These are phyloP conservation scores for Fusarium equiseti DNA, from an alignment of 2,329 filamentous ascomycete genomes.

Conservation along the genomic window DNA sequence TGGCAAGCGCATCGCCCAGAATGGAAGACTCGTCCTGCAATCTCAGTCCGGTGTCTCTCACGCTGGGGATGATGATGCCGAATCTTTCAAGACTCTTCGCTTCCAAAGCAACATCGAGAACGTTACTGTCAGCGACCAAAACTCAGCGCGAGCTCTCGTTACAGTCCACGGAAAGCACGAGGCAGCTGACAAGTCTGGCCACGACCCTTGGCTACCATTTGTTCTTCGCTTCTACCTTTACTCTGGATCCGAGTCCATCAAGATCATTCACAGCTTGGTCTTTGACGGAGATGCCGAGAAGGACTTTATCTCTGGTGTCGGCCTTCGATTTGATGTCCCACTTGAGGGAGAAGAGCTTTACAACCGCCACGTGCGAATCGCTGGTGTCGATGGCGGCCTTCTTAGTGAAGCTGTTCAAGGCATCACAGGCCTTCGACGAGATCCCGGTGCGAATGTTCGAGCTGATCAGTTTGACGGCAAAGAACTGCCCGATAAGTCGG, in stretches of 20 bases:
- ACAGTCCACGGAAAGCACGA: constrained; percentile 57
- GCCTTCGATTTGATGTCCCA: constrained; percentile 67
- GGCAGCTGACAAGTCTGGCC: constrained; percentile 46
- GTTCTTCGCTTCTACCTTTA: constrained; percentile 68
- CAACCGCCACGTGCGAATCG: constrained; percentile 69
- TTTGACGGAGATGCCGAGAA: constrained; percentile 63
- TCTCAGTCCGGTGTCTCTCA: constrained; percentile 63
- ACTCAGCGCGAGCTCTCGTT: constrained; percentile 56
- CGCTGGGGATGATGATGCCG: constrained; percentile 14
- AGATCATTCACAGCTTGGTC: constrained; percentile 67
- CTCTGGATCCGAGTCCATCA: constrained; percentile 66
- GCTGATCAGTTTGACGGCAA: constrained; percentile 63
- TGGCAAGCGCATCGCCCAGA: constrained; percentile 58
- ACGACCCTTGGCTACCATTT: constrained; percentile 65
- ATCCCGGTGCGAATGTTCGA: constrained; percentile 63
- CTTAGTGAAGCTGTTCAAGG: constrained; percentile 70
- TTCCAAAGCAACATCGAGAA: constrained; percentile 66
- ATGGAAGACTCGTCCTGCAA: constrained; percentile 65
- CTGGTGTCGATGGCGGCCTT: constrained; percentile 66
- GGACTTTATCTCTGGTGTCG: constrained; percentile 67
- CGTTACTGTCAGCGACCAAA: constrained; percentile 60
- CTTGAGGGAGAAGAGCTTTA: constrained; percentile 65
- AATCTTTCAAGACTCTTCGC: constrained; percentile 55
- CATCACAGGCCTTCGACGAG: constrained; percentile 68
- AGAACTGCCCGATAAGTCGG: constrained; percentile 56